phyloP scores from a whole-genome alignment of 2,329 filamentous ascomycete genomes.

The Neocucurbitaria cava region DNA sequence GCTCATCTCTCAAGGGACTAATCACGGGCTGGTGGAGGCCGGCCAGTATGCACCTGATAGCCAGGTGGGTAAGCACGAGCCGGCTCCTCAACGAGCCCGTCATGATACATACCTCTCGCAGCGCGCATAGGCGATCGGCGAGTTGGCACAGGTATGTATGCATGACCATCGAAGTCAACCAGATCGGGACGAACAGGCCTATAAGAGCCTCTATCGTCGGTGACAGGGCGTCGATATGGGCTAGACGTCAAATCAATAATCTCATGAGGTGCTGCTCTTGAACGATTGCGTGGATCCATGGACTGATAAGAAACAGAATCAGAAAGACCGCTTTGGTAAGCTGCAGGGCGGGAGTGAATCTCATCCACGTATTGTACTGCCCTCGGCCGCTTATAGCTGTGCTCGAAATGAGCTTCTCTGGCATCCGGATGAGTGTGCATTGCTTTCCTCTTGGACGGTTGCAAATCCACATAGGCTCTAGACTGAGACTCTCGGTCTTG shows the following conservation, averaged over 20 bases:
- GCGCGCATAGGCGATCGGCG: slow-evolving; percentile 20
- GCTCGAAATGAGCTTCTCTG: slow-evolving; percentile 10
- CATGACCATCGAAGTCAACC: slow-evolving; percentile 11
- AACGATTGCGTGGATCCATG: slow-evolving; percentile 15
- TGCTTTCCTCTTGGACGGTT: slow-evolving; percentile 28
- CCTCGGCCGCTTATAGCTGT: slow-evolving; percentile 19
- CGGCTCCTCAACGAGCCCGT: slow-evolving; percentile 9
- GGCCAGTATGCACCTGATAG: slow-evolving; percentile 18
- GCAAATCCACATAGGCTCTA: slow-evolving; percentile 10
- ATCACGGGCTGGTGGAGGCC: slow-evolving; percentile 15
- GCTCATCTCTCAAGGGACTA: slow-evolving; percentile 17
- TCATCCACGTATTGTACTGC: slow-evolving; percentile 19
- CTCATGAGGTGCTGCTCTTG: slow-evolving; percentile 17
- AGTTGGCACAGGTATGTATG: slow-evolving; percentile 20
- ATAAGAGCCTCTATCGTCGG: slow-evolving; percentile 11
- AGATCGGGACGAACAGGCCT: slow-evolving; percentile 8
- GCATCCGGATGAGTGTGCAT: slow-evolving; percentile 12
- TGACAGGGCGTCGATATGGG: slow-evolving; percentile 16
- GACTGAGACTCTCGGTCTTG: slow-evolving; percentile 11
- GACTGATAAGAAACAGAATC: slow-evolving; percentile 7
- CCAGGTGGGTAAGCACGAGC: slow-evolving; percentile 20
- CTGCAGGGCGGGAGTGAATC: not conserved
- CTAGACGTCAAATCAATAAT: slow-evolving; percentile 38
- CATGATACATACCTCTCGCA: slow-evolving; percentile 27
- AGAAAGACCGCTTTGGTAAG: slow-evolving; percentile 2